phyloP scores from a whole-genome alignment of 106 monocot species.

The Agapanthus africanus region DNA sequence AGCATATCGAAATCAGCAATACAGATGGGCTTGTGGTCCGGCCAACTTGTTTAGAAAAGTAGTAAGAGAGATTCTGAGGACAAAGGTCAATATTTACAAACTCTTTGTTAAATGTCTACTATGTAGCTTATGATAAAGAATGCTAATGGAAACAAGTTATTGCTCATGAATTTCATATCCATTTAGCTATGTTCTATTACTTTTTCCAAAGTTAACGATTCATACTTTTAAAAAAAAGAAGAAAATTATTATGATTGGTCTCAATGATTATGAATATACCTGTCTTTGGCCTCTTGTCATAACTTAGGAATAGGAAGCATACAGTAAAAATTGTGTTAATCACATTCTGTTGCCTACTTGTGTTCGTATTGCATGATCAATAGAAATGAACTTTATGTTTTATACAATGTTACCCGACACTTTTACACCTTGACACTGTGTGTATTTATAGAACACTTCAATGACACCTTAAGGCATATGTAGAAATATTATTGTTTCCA shows the following conservation, averaged over 20 bases:
- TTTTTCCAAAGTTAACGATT: too few species aligned
- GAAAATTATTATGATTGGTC: too few species aligned
- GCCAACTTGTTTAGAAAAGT: slow-evolving; percentile 18
- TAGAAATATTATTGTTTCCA: too few species aligned
- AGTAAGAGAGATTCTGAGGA: background rate
- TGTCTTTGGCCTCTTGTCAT: background rate
- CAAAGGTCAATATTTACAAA: slow-evolving; percentile 9
- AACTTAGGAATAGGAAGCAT: background rate
- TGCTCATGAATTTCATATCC: background rate
- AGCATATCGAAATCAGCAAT: slow-evolving; percentile 45
- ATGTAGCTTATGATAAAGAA: background rate
- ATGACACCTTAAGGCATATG: too few species aligned
- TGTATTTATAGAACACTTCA: too few species aligned
- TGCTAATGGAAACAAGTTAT: background rate
- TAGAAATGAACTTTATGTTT: background rate
- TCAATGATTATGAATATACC: too few species aligned
- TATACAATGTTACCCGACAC: too few species aligned
- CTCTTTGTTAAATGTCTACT: background rate
- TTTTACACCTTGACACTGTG: too few species aligned
- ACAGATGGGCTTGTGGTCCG: slow-evolving; percentile 60
- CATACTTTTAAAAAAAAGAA: too few species aligned
- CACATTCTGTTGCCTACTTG: too few species aligned
- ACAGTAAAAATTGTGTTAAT: background rate
- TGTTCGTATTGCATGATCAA: background rate
- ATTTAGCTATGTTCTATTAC: too few species aligned